phyloP scores from a whole-genome alignment of 1,284 basidiomycete genomes.

The Irpex lacteus region DNA sequence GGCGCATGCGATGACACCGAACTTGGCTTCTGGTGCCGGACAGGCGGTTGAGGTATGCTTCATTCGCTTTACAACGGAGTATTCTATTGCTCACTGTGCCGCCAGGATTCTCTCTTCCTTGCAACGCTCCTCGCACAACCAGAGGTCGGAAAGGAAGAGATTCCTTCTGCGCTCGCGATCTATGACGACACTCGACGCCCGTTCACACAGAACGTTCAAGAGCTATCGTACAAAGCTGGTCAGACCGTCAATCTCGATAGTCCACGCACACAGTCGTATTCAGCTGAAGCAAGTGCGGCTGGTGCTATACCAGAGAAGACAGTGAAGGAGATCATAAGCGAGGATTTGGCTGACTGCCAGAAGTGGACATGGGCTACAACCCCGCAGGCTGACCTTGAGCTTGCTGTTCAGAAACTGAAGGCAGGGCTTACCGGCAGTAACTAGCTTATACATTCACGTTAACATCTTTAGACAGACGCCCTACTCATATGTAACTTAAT shows the following conservation, averaged over 20 bases:
- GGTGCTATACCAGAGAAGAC: neutral
- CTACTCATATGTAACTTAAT: neutral
- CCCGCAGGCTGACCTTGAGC: neutral
- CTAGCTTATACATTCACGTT: neutral
- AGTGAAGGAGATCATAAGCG: neutral
- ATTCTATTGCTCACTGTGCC: neutral
- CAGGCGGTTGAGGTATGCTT: constrained; percentile 36
- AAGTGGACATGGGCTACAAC: neutral
- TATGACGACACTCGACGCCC: neutral
- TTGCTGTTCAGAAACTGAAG: neutral
- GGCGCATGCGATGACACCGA: constrained; percentile 26
- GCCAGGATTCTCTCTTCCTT: neutral
- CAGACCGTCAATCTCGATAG: neutral
- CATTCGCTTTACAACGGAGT: neutral
- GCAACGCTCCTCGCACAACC: neutral
- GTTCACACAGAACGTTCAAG: neutral
- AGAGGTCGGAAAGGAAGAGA: neutral
- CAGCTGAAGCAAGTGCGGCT: neutral
- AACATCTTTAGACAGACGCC: too few species aligned
- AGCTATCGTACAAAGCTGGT: neutral
- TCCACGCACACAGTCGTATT: neutral
- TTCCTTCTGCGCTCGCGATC: neutral
- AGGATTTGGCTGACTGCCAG: neutral
- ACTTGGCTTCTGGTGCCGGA: constrained; percentile 38
- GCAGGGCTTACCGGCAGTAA: neutral